Evolutionary conservation across 768 basidiomycete species (phyloP).

Genomic region (Lactifluus pinguis): DNA sequence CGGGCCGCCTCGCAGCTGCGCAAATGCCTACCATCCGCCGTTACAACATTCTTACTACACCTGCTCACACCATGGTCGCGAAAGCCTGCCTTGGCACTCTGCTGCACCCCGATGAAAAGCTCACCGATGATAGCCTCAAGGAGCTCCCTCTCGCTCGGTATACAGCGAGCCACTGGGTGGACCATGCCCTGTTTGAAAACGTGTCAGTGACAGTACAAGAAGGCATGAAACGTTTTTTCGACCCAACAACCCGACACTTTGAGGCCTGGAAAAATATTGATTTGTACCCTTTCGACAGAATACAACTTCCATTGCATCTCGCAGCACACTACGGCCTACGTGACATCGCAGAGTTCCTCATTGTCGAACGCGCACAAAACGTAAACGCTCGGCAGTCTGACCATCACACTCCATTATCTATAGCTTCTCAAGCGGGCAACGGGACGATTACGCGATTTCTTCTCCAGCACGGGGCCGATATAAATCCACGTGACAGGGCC

Average conservation of each 20-base stretch:
- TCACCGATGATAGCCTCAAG: background rate
- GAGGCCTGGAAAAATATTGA: background rate
- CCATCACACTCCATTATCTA: too few relatives aligned
- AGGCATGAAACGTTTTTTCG: background rate
- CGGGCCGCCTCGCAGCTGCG: background rate
- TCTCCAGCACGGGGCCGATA: too few relatives aligned
- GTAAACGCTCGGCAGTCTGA: too few relatives aligned
- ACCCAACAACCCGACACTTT: background rate
- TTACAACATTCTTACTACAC: background rate
- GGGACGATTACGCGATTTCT: too few relatives aligned
- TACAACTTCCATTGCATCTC: background rate
- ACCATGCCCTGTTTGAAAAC: background rate
- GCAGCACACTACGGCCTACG: too few relatives aligned
- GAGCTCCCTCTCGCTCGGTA: background rate
- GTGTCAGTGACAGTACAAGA: background rate
- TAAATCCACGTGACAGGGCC: rapidly evolving
- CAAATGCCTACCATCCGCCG: background rate
- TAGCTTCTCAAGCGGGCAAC: too few relatives aligned
- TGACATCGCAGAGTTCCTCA: too few relatives aligned
- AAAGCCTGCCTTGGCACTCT: background rate
- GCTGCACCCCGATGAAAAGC: background rate
- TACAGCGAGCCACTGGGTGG: background rate
- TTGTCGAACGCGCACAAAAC: too few relatives aligned
- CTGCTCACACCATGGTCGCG: background rate
- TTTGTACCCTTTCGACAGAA: background rate